Evolutionary conservation across 129 eudicot genomes (phyloP).

Genomic region (Helianthus annuus): DNA sequence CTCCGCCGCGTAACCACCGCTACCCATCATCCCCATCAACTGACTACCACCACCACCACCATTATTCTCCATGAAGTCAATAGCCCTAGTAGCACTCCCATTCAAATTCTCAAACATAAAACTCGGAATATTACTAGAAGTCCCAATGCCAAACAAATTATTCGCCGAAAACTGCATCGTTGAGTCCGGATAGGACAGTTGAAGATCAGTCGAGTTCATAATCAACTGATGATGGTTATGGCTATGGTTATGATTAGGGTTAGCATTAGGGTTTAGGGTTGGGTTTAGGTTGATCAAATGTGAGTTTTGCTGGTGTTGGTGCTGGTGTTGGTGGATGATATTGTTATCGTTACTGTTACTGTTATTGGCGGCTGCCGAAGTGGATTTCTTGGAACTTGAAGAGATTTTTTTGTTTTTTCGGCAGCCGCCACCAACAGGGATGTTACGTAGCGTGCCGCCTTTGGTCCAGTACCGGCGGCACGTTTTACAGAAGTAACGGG

Average conservation of each 20-base stretch:
- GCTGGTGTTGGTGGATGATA: no score
- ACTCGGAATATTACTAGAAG: conserved; percentile 28
- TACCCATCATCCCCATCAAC: conserved; percentile 41
- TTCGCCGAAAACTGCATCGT: conserved; percentile 45
- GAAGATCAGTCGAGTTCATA: conserved; percentile 54
- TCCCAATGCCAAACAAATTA: conserved; percentile 47
- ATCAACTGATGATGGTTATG: conserved; percentile 33
- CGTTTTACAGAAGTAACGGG: conserved; percentile 90
- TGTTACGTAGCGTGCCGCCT: conserved; percentile 92
- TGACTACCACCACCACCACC: conserved; percentile 29
- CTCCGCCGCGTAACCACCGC: conserved; percentile 26
- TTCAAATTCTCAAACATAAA: conserved; percentile 42
- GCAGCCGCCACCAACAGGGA: conserved; percentile 99
- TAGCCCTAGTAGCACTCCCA: conserved; percentile 35
- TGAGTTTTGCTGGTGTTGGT: conserved; percentile 15
- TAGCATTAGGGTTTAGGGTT: conserved; percentile 17
- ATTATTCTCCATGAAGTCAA: conserved; percentile 60
- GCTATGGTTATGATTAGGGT: conserved; percentile 8
- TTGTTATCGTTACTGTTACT: conserved; percentile 10
- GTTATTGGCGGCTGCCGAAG: conserved; percentile 2
- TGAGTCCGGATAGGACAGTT: conserved; percentile 58
- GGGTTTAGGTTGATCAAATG: conserved; percentile 19
- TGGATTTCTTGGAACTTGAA: conserved; percentile 48
- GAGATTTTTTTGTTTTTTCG: conserved; percentile 73
- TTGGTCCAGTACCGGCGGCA: conserved; percentile 97